Base-by-base conservation (phyloP, 768 basidiomycete genomes). In the Leccinum truebloodii region DNA sequence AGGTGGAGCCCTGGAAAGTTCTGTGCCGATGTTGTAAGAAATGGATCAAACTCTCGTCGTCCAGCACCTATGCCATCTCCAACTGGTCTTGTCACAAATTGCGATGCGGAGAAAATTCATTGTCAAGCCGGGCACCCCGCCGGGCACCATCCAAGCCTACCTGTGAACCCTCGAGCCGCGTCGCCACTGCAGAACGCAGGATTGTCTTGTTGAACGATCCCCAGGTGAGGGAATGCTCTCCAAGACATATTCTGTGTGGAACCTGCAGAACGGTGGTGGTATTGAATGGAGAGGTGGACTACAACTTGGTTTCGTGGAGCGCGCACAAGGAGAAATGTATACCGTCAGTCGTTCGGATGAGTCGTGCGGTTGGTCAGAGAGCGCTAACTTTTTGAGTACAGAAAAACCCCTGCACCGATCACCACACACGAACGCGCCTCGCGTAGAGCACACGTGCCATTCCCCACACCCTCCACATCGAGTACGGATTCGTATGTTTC, bases 151-250 rank as follows among this genome's bases (percentile, higher is more conserved):
- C 67, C 56, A 67, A 60, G 50, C 54, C 63, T 24, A 60, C 0
- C 39, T 65, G 62, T 55, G 85, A 84, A 54, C 86, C 86, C 6
- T 81, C 80, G 64, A 82, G 81, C 58, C 81, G 85, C 32, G 83
- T 88, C 39, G 83, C 86, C 8, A 80, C 83, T 18, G 82, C 85
- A 16, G 84, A 88, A 63, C 79, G 88, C 59, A 86, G 84, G 72
- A 72, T 89, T 37, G 73, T 75, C 56, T 72, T 90, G 60, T 78
- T 88, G 34, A 90, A 88, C 63, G 89, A 90, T 69, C 66, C 82
- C 26, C 84, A 86, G 65, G 87, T 79, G 48, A 83, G 80, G 71
- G 66, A 70, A 0, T 86, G 82, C 67, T 75, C 80, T 7, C 58
- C 77, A 0, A 69, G 70, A 37, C 72, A 71, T 58, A 81, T 89